Conservation (phyloP, 2,329 filamentous ascomycete species). For the Colletotrichum destructivum region DNA sequence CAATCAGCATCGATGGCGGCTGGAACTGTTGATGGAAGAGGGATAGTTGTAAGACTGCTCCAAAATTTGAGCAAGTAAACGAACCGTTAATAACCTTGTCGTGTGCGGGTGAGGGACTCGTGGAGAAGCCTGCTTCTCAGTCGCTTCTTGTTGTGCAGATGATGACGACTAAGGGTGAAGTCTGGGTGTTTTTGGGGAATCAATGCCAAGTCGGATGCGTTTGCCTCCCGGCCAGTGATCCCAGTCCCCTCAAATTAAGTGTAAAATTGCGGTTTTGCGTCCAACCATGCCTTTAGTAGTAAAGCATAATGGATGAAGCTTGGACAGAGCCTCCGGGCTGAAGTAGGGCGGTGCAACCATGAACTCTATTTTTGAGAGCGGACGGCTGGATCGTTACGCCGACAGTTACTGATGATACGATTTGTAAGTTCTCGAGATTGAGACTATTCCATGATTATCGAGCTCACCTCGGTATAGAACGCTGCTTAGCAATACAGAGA, state of each 20-base stretch:
- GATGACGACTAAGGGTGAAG: no score
- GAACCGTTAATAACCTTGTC: no score
- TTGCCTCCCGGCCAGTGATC: no score
- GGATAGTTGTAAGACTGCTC: no score
- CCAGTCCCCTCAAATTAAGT: no score
- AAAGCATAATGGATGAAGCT: neutral
- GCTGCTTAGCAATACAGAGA: neutral
- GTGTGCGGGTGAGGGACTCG: no score
- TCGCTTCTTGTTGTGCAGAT: no score
- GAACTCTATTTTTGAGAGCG: neutral
- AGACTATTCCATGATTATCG: neutral
- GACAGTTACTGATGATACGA: neutral
- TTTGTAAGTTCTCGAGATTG: neutral
- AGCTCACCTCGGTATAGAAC: neutral
- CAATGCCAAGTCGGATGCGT: no score
- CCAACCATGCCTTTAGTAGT: no score
- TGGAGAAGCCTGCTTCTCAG: no score
- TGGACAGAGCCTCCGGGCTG: neutral
- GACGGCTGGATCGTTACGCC: neutral
- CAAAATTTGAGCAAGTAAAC: neutral
- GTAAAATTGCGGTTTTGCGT: no score
- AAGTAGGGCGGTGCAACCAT: neutral
- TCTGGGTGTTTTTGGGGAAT: no score
- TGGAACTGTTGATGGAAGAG: constrained; percentile 46
- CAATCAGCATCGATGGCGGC: constrained; percentile 47